Base-by-base conservation (phyloP, 2,329 filamentous ascomycete species). In the Arthrobotrys sinensis region DNA sequence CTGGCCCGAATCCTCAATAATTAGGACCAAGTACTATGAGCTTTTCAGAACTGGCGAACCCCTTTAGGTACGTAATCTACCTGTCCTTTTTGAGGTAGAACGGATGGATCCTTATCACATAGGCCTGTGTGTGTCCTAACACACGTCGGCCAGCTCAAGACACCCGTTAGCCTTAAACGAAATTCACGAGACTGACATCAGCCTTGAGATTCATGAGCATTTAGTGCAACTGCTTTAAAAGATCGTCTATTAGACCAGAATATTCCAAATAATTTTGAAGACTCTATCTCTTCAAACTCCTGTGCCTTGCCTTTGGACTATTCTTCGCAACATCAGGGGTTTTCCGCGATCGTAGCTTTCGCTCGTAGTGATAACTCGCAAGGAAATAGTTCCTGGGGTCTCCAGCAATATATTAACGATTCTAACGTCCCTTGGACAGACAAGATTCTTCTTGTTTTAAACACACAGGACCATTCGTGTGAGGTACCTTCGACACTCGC, bases 351-450 rank as follows among this genome's bases (percentile, higher is more conserved):
- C 16, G 19, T 43, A 43, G 55, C 55, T 60, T n/a, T 60, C 36
- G 14, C 55, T 43, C 19, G 21, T 48, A 24, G 16, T 14, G 34
- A 19, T 7, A 19, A 65, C 28, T 7, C 14, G 2, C 43, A 62
- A 16, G 55, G 28, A 36, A 11, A 28, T 19, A 43, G 28, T 19
- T 43, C 72, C 32, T 76, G 65, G 55, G 55, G 55, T 7, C 65
- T 77, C 24, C 38, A 71, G 32, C 46, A 66, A n/a, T 77, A 76
- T 60, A 60, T 70, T 6, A 38, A 48, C 38, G 40, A 16, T n/a
- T 24, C 63, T 14, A 55, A 34, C 21, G 16, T 45, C 12, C 66
- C 57, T 45, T 71, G 60, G 73, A 60, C 66, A 4, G 66, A 71
- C n/a, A 60, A 50, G 50, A 62, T 65, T 16, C 16, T 77, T 6